Base-by-base conservation (phyloP, 2,329 filamentous ascomycete species). In the Hymenoscyphus fraxineus region DNA sequence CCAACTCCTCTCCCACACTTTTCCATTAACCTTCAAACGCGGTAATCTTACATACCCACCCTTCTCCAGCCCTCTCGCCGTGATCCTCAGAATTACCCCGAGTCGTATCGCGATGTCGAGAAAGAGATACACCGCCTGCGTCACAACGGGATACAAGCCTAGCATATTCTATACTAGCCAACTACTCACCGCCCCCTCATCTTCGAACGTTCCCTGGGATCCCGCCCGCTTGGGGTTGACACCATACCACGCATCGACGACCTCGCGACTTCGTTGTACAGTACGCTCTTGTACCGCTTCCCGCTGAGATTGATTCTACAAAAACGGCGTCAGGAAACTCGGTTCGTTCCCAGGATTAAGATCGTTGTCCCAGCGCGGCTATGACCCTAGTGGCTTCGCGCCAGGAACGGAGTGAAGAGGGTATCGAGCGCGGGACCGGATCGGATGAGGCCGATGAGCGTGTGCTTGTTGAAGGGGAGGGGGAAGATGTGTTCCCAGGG, bases 321-420 rank as follows among this genome's bases (percentile, higher is more conserved):
- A 76, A 68, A 82, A 85, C 1, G 82, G 82, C 15, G 79, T 78
- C 12, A 78, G 80, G 70, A 84, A 84, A 68, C 77, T 75, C 56
- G 83, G 83, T 69, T 85, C 82, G 65, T 85, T 85, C 1, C 81
- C 82, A 1, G 81, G 77, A 67, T 85, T 79, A 84, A 47, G 82
- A 78, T 38, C 73, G 78, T 31, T 75, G 75, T 56, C 66, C 74
- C 63, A 7, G 60, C 60, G 7, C 65, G 57, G 71, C 76, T 61
- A n/a, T 12, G 41, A 47, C 63, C 64, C 19, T 58, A 59, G 19
- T 56, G 61, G 1, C 59, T 40, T 7, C 51, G 57, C 40, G 55
- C 54, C 27, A 86, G 74, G 2, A 82, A 75, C 15, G 78, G 72
- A 1, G 81, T 78, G 65, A 85, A 84, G 0, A 74, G 78, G 1